Evolutionary conservation across 2,329 filamentous ascomycete species (phyloP), one percentile per base, ranked within the genome.

Genomic region (Xylaria sp.): DNA sequence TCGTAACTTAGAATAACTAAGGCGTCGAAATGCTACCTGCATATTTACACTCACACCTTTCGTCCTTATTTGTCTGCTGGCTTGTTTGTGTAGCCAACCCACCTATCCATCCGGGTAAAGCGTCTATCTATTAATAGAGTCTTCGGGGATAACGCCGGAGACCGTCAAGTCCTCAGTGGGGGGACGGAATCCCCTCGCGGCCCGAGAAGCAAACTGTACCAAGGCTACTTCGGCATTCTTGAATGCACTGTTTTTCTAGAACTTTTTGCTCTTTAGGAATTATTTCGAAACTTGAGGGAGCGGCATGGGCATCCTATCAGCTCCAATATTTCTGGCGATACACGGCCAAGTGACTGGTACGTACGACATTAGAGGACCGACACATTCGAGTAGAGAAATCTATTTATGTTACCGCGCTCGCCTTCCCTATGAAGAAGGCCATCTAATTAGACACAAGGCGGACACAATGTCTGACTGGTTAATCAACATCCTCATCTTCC

Each of bases 401-500:
- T n/a, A n/a, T n/a, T n/a, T n/a, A n/a, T n/a, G n/a, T n/a, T n/a
- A n/a, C n/a, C n/a, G n/a, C n/a, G n/a, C n/a, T n/a, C n/a, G n/a
- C n/a, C n/a, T n/a, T n/a, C 4, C 37, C 17, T 31, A 38, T 8
- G 10, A 44, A 31, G 29, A 2, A 1, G 9, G 7, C 21, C 11
- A 7, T 52, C 38, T 43, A 29, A 25, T 13, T 17, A 13, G 17
- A 40, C 3, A 37, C 19, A 54, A 17, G 21, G 29, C 9, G 19
- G 7, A 35, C 40, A 5, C 31, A 23, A 8, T 17, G 29, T 11
- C 25, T 13, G 4, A 19, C 29, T 9, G 10, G 21, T 58, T 51
- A 64, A 46, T 66, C 64, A 7, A 64, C 61, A 46, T 65, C 58
- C n/a, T 63, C 63, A 17, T 55, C 58, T 11, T 60, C 54, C 6